These are phyloP conservation scores for Chrysoporthe deuterocubensis DNA, from an alignment of 2,329 filamentous ascomycete species.

Conservation along the genomic window DNA sequence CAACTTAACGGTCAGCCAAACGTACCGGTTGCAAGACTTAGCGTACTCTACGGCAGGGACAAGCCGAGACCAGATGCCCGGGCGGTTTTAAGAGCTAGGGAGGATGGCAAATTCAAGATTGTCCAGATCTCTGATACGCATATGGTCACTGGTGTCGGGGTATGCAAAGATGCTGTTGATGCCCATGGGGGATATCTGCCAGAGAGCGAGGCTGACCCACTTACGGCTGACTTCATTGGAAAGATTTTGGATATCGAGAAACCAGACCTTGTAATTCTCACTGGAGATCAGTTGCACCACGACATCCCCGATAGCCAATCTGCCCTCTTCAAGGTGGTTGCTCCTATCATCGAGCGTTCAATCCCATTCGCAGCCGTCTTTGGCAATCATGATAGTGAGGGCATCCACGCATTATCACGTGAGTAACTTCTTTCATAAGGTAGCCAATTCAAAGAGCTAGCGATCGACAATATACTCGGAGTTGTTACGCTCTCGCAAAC, in stretches of 20 bases:
- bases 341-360: conserved; percentile 65
- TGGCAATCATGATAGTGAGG: conserved; percentile 76
- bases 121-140: too few relatives aligned
- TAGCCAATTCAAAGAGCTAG: too few relatives aligned
- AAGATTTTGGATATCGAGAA: conserved; percentile 70
- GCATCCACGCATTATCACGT: conserved; percentile 46
- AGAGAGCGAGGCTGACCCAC: conserved; percentile 67
- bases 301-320: conserved; percentile 39
- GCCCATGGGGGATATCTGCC: conserved; percentile 39
- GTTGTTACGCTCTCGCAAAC: too few relatives aligned
- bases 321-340: conserved; percentile 63
- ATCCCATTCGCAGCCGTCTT: conserved; percentile 75
- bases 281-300: conserved; percentile 65
- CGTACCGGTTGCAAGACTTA: conserved; percentile 43
- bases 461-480: too few relatives aligned
- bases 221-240: conserved; percentile 69
- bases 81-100: conserved; percentile 56
- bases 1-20: conserved; percentile 39
- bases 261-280: conserved; percentile 72
- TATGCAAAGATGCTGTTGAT: conserved; percentile 7
- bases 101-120: conserved; percentile 64
- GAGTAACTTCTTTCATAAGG: conserved; percentile 37
- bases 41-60: conserved; percentile 35
- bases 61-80: conserved; percentile 35
- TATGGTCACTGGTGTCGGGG: too few relatives aligned